phyloP scores from a whole-genome alignment of 495 filamentous ascomycete genomes.

The Thermochaetoides thermophila region DNA sequence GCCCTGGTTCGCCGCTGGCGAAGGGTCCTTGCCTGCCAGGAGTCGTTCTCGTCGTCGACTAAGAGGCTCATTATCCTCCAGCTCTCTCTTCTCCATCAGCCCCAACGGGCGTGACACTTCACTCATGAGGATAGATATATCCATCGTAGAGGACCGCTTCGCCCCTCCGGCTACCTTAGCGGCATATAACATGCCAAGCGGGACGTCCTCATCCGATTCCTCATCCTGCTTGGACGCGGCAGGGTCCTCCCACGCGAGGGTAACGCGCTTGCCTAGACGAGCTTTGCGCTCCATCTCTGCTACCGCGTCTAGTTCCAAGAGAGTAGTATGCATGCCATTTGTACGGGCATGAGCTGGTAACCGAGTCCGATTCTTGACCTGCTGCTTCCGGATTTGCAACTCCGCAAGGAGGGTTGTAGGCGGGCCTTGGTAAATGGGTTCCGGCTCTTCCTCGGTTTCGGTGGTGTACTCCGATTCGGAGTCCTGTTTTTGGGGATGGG shows the following conservation, averaged over 20 bases:
- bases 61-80: conserved; percentile 87
- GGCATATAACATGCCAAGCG: conserved; percentile 65
- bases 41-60: conserved; percentile 66
- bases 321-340: conserved; percentile 71
- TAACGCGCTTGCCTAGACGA: conserved; percentile 56
- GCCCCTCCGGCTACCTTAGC: conserved; percentile 36
- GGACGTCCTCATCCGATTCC: conserved; percentile 55
- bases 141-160: conserved; percentile 17
- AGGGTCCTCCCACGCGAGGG: conserved; percentile 81
- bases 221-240: conserved; percentile 32
- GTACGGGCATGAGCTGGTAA: conserved; percentile 51
- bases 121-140: conserved; percentile 35
- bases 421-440: conserved; percentile 41
- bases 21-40: too few relatives aligned
- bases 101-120: conserved; percentile 55
- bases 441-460: conserved; percentile 19
- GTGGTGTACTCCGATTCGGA: conserved; percentile 15
- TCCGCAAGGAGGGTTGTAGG: conserved; percentile 90
- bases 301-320: conserved; percentile 82
- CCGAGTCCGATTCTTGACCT: conserved; percentile 60
- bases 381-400: conserved; percentile 73
- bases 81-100: conserved; percentile 65
- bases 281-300: conserved; percentile 70
- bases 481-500: neutral
- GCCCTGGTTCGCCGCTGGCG: too few relatives aligned